phyloP scores from a whole-genome alignment of 1,284 basidiomycete genomes.

The Ceratobasidium papillatum region DNA sequence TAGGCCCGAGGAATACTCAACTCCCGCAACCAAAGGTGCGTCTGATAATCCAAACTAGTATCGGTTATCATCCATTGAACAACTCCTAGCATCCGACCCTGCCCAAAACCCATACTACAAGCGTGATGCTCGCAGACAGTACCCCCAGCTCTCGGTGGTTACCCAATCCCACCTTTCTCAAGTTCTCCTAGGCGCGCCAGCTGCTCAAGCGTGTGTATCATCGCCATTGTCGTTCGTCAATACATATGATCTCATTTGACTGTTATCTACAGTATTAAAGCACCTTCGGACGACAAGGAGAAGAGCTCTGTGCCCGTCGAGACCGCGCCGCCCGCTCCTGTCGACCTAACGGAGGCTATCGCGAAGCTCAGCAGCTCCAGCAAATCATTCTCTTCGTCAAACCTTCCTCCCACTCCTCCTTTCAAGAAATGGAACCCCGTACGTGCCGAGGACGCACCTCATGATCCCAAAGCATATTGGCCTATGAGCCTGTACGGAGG shows the following conservation, averaged over 20 bases:
- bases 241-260: constrained; percentile 46
- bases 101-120: constrained; percentile 93
- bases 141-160: constrained; percentile 86
- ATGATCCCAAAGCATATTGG: constrained; percentile 80
- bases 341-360: constrained; percentile 75
- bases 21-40: constrained; percentile 86
- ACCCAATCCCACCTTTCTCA: constrained; percentile 83
- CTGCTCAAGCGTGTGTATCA: constrained; percentile 65
- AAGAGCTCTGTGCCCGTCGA: constrained; percentile 57
- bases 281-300: constrained; percentile 60
- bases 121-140: constrained; percentile 90
- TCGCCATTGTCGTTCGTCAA: constrained; percentile 3
- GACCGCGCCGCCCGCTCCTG: constrained; percentile 55
- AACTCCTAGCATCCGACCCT: constrained; percentile 71
- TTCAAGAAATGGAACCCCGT: constrained; percentile 77
- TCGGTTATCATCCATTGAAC: constrained; percentile 17
- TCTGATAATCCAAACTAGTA: constrained; percentile 43
- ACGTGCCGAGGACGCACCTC: constrained; percentile 74
- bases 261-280: constrained; percentile 60
- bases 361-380: constrained; percentile 66
- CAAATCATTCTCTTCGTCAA: constrained; percentile 69
- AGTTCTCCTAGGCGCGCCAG: constrained; percentile 83
- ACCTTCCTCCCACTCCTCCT: constrained; percentile 76
- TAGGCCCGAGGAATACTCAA: constrained; percentile 83
- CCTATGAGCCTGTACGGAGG: constrained; percentile 69